A percentile compares a stretch with the other conserved stretches of the same genome.
Evolutionary conservation across 2,329 filamentous ascomycete genomes (phyloP).

Genomic region (Stachybotrys echinatus): DNA sequence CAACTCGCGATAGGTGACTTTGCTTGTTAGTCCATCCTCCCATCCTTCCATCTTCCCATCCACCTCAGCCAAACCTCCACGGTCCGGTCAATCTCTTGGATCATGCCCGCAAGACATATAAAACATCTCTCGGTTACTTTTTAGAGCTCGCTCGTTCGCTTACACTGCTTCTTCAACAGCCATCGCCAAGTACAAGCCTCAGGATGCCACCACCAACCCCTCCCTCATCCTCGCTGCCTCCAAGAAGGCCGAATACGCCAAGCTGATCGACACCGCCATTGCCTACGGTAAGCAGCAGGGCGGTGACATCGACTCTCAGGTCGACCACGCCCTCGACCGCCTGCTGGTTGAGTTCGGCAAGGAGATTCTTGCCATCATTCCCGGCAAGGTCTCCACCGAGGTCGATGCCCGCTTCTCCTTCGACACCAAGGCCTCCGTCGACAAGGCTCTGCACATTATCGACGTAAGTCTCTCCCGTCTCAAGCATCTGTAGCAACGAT

Average conservation of each 20-base stretch:
- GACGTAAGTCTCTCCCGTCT: conserved; percentile 53
- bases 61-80: too few species aligned
- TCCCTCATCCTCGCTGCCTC: conserved; percentile 96
- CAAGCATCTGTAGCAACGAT: conserved; percentile 4
- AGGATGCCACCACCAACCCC: conserved; percentile 99
- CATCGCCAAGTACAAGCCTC: conserved; percentile 99
- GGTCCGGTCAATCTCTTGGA: not conserved
- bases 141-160: too few species aligned
- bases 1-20: conserved; percentile 58
- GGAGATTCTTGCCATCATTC: conserved; percentile 94
- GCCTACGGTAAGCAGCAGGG: conserved; percentile 77
- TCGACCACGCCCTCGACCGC: conserved; percentile 85
- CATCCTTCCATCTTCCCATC: too few species aligned
- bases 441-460: conserved; percentile 97
- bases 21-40: conserved; percentile 57
- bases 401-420: conserved; percentile 96
- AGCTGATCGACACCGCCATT: conserved; percentile 82
- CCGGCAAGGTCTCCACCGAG: conserved; percentile 98
- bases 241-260: conserved; percentile 95
- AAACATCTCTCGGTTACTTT: too few species aligned
- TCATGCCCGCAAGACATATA: too few species aligned
- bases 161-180: conserved; percentile 47
- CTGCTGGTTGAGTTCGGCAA: conserved; percentile 97
- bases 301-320: conserved; percentile 68
- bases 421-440: conserved; percentile 83